phyloP scores from a whole-genome alignment of 257 asterid species.

The Forsythia suspensa region DNA sequence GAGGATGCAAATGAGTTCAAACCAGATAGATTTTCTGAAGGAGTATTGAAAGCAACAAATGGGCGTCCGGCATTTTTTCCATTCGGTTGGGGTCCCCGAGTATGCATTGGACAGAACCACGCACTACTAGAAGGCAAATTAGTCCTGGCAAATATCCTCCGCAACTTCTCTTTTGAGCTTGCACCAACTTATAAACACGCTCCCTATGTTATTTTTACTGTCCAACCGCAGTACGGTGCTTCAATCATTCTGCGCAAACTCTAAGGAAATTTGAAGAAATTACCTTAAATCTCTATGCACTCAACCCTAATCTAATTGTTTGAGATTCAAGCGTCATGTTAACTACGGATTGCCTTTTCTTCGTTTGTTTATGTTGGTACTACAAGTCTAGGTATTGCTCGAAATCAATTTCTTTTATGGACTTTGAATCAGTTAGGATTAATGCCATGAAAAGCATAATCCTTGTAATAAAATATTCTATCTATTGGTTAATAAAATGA shows the following conservation, averaged over 20 bases:
- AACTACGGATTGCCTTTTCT: no score
- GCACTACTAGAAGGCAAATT: constrained; percentile 39
- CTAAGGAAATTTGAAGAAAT: neutral
- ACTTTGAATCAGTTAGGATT: no score
- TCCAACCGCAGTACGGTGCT: constrained; percentile 48
- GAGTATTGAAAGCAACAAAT: constrained; percentile 37
- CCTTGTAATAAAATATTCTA: no score
- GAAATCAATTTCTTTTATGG: no score
- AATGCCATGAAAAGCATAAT: no score
- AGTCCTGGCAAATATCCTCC: constrained; percentile 31
- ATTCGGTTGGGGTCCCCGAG: constrained; percentile 47
- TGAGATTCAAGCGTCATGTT: no score
- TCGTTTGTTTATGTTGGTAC: no score
- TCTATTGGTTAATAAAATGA: no score
- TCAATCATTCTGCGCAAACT: constrained; percentile 36
- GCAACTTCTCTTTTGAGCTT: constrained; percentile 36
- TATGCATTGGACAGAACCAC: constrained; percentile 44
- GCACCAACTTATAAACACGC: constrained; percentile 34
- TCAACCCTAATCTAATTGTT: no score
- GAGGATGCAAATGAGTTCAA: constrained; percentile 38
- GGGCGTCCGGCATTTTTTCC: constrained; percentile 39
- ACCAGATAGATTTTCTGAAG: constrained; percentile 40
- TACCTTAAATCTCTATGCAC: no score
- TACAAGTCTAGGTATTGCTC: no score
- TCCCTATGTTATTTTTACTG: constrained; percentile 34